Evolutionary conservation across 805 yeast genomes (phyloP), one percentile per base, ranked within the genome.

Genomic region (Cyberlindnera euphorbiae): DNA sequence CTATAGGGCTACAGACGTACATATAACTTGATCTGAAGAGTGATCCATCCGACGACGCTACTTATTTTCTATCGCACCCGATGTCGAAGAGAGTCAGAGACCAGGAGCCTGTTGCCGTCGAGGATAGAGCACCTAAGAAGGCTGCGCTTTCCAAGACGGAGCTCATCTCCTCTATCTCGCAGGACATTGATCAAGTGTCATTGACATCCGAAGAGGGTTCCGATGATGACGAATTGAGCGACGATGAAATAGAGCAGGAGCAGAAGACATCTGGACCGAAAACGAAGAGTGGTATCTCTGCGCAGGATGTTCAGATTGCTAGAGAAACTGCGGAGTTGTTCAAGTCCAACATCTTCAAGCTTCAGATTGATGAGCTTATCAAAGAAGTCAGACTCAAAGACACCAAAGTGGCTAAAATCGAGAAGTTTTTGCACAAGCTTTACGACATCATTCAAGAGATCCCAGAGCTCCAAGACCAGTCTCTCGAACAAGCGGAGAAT

Each of bases 251-350:
- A n/a, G n/a, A n/a, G n/a, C 45, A 36, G 5, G 50, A 52, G 7
- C 38, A 32, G 8, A 24, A 31, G 17, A 13, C 24, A 8, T 28
- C 28, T 8, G 29, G 26, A 8, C 47, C 21, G 34, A 35, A 59
- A 33, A 66, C 67, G 45, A 31, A 35, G 12, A 17, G 14, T 13
- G 35, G 26, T 8, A 51, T 77, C 17, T 64, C 83, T 0, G 79
- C 93, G 0, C 89, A 86, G 49, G 96, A 93, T 40, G 78, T 90
- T 30, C 96, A 90, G 51, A 73, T 83, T 3, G 96, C 96, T 1
- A 73, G 95, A 50, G 97, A 89, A 58, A 85, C 97, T 1, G 93
- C 95, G 1, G 97, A 89, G 58, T 64, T 90, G 30, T 93, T 89
- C 76, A 87, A 89, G 55, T 87, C 96, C 8, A 93, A 89, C 60